Evolutionary conservation across 441 rosid genomes (phyloP), one percentile per base, ranked within the genome.

Genomic region (Mallotus repandus): DNA sequence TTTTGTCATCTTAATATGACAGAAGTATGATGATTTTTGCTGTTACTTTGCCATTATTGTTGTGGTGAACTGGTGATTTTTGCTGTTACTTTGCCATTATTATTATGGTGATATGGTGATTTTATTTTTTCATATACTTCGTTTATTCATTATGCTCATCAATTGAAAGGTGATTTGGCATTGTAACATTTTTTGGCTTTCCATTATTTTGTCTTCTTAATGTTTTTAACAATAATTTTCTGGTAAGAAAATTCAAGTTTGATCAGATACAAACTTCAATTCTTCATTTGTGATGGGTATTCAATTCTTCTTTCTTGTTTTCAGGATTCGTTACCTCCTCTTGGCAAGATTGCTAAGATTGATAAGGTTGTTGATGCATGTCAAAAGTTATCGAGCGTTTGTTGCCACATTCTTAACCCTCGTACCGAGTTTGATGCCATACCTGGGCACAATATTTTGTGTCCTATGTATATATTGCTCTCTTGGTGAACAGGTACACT

Each of bases 301-400:
- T 56, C 49, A 58, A 52, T 68, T 69, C 11, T 77, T 22, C 38
- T 71, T 73, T 74, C 72, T 75, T 78, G 29, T 76, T 79, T 68
- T 54, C 88, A 96, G 99, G 99, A 96, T 96, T 65, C 98, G 99
- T 61, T 96, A 96, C 84, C 97, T 96, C 69, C 96, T 96, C 50
- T 90, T 96, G 66, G 99, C 97, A 68, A 87, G 99, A 90, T 61
- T 96, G 97, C 77, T 96, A 58, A 84, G 99, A 81, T 80, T 96
- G 82, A 90, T 93, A 70, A 89, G 99, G 83, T 81, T 96, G 77
- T 82, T 96, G 71, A 86, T 93, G 97, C 82, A 96, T 77, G 97
- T 96, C 69, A 78, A 70, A 57, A 84, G 82, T 50, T 96, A 90
- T 82, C 83, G 94, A 83, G 99, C 97, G 70, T 96, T 96, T 81